Conservation (phyloP, 257 asterid species). For the Verbena officinalis region DNA sequence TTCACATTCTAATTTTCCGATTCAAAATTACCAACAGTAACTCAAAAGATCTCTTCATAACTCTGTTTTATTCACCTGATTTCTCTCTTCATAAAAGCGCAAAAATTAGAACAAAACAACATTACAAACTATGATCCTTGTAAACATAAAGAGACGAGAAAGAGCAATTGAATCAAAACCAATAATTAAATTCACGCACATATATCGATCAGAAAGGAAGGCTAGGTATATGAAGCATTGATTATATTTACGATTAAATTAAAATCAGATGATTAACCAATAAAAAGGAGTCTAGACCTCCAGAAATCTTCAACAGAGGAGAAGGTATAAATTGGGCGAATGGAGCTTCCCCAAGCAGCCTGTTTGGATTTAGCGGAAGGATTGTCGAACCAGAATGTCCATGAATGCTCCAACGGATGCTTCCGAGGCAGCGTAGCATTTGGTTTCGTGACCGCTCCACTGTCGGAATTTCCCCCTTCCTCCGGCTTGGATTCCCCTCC, state of each 20-base stretch:
- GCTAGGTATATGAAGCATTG: neutral
- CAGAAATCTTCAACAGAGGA: slow-evolving; percentile 53
- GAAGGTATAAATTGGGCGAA: slow-evolving; percentile 49
- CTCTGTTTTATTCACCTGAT: neutral
- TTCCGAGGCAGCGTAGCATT: slow-evolving; percentile 12
- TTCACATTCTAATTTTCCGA: neutral
- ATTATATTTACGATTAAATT: no score
- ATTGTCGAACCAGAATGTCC: slow-evolving; percentile 60
- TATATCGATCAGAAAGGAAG: no score
- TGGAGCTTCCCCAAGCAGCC: slow-evolving; percentile 53
- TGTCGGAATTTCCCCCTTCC: slow-evolving; percentile 35
- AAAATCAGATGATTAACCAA: neutral
- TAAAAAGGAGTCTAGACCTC: slow-evolving; percentile 39
- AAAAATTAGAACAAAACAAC: neutral
- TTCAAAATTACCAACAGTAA: no score
- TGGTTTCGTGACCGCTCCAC: neutral
- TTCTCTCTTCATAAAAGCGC: neutral
- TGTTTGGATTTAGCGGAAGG: slow-evolving; percentile 47
- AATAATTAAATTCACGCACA: neutral
- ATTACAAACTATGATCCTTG: neutral
- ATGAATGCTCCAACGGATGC: slow-evolving; percentile 50
- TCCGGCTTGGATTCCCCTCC: slow-evolving; percentile 34
- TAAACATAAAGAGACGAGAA: neutral
- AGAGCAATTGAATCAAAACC: neutral
- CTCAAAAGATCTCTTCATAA: no score